Evolutionary conservation across 306 rosid species (phyloP).

Genomic region (Coriaria nepalensis): DNA sequence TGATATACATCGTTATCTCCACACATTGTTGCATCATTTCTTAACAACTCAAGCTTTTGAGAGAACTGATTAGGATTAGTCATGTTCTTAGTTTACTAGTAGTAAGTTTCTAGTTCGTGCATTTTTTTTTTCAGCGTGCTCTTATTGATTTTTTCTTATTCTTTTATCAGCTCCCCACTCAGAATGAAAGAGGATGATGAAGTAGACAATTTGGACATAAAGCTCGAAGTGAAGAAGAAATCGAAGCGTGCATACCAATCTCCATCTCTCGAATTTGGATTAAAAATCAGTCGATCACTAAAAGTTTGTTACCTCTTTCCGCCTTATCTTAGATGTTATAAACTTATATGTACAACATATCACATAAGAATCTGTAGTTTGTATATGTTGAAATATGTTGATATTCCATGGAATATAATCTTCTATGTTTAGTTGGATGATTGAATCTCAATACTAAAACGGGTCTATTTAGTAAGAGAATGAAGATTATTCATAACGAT

Average conservation of each 20-base stretch:
- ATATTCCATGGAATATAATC: conserved; percentile 38
- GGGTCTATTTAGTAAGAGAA: conserved; percentile 90
- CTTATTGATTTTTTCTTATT: neutral
- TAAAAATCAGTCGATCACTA: conserved; percentile 84
- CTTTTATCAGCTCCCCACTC: conserved; percentile 55
- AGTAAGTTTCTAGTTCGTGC: too few relatives aligned
- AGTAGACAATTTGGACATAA: conserved; percentile 78
- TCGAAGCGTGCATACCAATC: conserved; percentile 92
- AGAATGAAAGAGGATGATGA: conserved; percentile 85
- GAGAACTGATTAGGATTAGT: too few relatives aligned
- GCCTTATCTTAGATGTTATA: conserved; percentile 7
- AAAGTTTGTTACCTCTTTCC: conserved; percentile 66
- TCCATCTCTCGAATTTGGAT: conserved; percentile 77
- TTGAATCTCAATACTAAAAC: conserved; percentile 94
- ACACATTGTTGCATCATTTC: too few relatives aligned
- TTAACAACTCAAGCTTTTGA: too few relatives aligned
- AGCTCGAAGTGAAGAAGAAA: conserved; percentile 56
- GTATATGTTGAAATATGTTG: too few relatives aligned
- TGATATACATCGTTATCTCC: too few relatives aligned
- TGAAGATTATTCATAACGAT: conserved; percentile 89
- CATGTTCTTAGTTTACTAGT: too few relatives aligned
- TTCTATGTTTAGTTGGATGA: conserved; percentile 64
- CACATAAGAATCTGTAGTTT: neutral
- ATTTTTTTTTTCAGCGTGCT: neutral
- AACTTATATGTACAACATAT: neutral